These are phyloP conservation scores for Apiotrichum mycotoxinovorans DNA, from an alignment of 1,284 basidiomycete species.

Conservation along the genomic window DNA sequence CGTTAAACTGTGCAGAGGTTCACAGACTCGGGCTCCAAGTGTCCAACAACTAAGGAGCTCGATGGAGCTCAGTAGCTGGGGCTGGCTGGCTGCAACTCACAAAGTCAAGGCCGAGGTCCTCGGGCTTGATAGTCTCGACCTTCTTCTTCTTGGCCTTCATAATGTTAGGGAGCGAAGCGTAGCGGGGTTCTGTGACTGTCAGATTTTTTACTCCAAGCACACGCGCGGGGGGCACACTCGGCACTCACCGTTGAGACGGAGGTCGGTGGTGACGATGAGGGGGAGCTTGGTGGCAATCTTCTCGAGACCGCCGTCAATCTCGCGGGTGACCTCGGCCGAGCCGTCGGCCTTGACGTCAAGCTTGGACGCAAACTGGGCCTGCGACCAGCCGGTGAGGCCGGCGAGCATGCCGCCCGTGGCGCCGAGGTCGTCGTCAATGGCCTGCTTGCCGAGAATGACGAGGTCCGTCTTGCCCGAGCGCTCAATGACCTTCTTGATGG, in stretches of 20 bases:
- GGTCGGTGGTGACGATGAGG: constrained; percentile 85
- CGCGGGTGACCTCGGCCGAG: constrained; percentile 72
- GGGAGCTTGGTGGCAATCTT: constrained; percentile 78
- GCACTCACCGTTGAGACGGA: constrained; percentile 61
- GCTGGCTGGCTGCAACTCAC: too few relatives aligned
- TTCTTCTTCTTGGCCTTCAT: constrained; percentile 99
- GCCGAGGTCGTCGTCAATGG: constrained; percentile 96
- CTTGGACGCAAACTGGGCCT: constrained; percentile 93
- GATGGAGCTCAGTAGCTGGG: too few relatives aligned
- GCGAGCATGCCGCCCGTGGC: constrained; percentile 98
- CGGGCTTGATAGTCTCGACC: constrained; percentile 74
- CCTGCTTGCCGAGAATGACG: constrained; percentile 97
- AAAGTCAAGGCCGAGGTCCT: constrained; percentile 65
- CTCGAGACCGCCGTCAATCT: constrained; percentile 93
- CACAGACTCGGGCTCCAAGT: too few relatives aligned
- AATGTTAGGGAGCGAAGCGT: constrained; percentile 89
- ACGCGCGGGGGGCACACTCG: not conserved
- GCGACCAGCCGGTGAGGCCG: constrained; percentile 85
- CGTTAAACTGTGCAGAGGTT: too few relatives aligned
- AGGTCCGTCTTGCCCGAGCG: constrained; percentile 62
- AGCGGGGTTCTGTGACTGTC: constrained; percentile 77
- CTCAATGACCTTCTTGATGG: constrained; percentile 76
- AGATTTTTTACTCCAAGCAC: too few relatives aligned
- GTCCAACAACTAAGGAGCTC: too few relatives aligned
- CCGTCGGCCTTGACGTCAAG: constrained; percentile 71